Base-by-base conservation (phyloP, 768 basidiomycete species). In the Russula sp. region DNA sequence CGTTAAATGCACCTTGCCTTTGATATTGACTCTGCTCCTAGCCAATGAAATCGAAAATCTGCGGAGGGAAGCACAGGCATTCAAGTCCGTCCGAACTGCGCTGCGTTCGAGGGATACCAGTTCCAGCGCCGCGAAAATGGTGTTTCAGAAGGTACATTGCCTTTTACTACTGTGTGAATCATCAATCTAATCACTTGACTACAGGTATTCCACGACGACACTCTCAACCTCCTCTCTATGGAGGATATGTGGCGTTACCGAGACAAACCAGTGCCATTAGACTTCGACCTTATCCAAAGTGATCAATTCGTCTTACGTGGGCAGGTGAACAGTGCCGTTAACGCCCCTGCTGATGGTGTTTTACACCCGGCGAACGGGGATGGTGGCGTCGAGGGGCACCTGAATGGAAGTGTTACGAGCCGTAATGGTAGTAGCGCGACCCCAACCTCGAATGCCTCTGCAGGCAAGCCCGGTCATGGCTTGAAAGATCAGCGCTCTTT, bases 181-280 rank as follows among this genome's bases (percentile, higher is more conserved):
- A 24, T 7, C 8, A 9, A 14, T 10, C 49, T 57, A 38, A 40
- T 59, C 24, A 40, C 28, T 6, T 40, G 58, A 13, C 28, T 28
- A 3, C 9, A 97, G 94, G 91, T 97, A 20, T 99, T 95, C 79
- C 81, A 86, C 61, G 74, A 82, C 2, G 97, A 99, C 70, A 93
- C 98, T 69, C 81, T 83, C 57, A 93, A 96, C 61, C 80, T 99
- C 0, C 79, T 99, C 34, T 84, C 83, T 20, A 99, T 99, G 97
- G 76, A 84, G 16, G 97, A 98, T 70, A 98, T 99, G 94, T 99
- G 97, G 97, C 87, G 87, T 36, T 84, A 89, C 7, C 83, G 96
- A 46, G 84, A 87, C n/a, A 89, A 88, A 57, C 97, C 97, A 1
- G 84, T 82, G 0, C 87, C 95, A 1, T 82, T 99, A 30, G 86